Conservation (phyloP, 805 yeast species). For the Clavispora santaluciae region DNA sequence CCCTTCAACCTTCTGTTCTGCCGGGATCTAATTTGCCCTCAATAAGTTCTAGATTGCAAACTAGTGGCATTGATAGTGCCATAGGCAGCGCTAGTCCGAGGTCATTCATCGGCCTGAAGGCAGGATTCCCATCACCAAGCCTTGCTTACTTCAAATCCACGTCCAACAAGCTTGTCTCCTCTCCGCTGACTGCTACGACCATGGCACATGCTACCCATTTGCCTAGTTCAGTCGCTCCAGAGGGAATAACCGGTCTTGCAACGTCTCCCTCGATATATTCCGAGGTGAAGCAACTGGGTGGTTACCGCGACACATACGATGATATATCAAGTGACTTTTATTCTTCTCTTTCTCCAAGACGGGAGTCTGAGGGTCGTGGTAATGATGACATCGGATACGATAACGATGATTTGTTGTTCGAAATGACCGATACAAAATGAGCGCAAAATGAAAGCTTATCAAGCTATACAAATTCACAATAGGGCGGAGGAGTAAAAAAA, state of each 20-base stretch:
- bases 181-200: slow-evolving; percentile 22
- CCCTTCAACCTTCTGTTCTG: not conserved
- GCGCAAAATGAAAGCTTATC: no score
- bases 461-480: no score
- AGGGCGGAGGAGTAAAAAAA: not conserved
- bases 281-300: slow-evolving; percentile 18
- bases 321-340: slow-evolving; percentile 32
- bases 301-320: slow-evolving; percentile 39
- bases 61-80: not conserved
- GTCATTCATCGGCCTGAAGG: not conserved
- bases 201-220: slow-evolving; percentile 19
- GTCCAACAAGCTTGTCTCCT: slow-evolving; percentile 12
- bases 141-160: slow-evolving; percentile 6
- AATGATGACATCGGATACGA: slow-evolving; percentile 12
- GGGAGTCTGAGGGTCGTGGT: no score
- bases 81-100: not conserved
- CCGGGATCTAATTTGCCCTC: not conserved
- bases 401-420: slow-evolving; percentile 16
- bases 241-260: slow-evolving; percentile 26
- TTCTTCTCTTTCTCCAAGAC: no score
- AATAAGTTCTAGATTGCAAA: not conserved
- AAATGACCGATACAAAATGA: slow-evolving; percentile 15
- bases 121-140: not conserved
- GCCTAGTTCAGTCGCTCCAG: not conserved
- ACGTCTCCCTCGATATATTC: slow-evolving; percentile 32